Evolutionary conservation across 164 flowering plant species (phyloP), one percentile per base, ranked within the genome.

Genomic region (Dillenia suffruticosa): DNA sequence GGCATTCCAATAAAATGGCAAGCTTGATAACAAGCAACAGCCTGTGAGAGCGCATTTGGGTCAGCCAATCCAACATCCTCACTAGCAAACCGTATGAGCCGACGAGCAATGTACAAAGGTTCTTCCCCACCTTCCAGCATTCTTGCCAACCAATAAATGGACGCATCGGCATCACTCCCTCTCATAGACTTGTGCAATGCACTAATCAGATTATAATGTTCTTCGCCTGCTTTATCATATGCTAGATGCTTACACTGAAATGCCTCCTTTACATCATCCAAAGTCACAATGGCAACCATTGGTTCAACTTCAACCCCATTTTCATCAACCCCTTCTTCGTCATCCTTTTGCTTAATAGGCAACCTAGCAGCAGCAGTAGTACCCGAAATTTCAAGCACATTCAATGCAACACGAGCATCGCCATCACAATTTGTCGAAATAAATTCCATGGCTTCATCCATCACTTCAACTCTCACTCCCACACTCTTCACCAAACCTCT

Each of bases 1-100:
- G 96, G 98, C 93, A 92, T 88, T 44, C 98, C 98, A 10, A 92
- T 10, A 67, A 89, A 83, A 80, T 84, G 96, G 72, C 92, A 89
- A 62, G 95, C 95, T 63, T 92, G 96, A 53, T 88, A 84, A 68
- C 92, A 89, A 10, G 98, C 76, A 10, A 88, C 88, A 48, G 98
- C 94, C 63, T 84, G 95, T 26, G 64, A 49, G 0, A 92, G 74
- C 0, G 98, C 92, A 17, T 58, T 59, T 2, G 96, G 84, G 53
- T 92, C 96, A 51, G 95, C 96, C 73, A 92, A 64, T 14, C 98
- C 98, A 52, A 89, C 88, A 74, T 92, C 95, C 68, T 89, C 96
- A 59, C 95, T 79, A 0, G 98, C 96, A 74, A 89, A 89, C 68
- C 87, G 59, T 10, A 89, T 57, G 45, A 88, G 73, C 13, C 95